Percentiles rank a stretch among this genome's conserved stretches.
Evolutionary conservation across 345 rosid genomes (phyloP).

Genomic region (Salix exigua): DNA sequence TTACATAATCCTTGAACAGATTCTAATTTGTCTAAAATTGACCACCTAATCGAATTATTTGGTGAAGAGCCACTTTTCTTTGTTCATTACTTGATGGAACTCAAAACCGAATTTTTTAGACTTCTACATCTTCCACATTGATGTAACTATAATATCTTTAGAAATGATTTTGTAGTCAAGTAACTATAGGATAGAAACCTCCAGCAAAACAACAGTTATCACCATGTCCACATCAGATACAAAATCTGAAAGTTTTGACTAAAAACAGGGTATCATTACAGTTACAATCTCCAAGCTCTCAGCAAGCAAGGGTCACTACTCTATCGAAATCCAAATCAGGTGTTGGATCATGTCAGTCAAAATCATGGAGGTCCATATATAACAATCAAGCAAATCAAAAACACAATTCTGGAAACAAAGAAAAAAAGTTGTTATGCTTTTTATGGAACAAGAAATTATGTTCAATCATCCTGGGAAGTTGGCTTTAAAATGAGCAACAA

Average conservation of each 20-base stretch:
- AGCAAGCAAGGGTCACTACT: too few relatives aligned
- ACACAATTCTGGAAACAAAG: not conserved
- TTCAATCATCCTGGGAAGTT: too few relatives aligned
- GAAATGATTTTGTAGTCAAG: not conserved
- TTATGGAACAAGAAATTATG: too few relatives aligned
- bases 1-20: too few relatives aligned
- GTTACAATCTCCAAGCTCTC: not conserved
- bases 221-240: too few relatives aligned
- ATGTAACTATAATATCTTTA: not conserved
- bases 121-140: not conserved
- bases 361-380: not conserved
- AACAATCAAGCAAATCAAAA: constrained; percentile 1
- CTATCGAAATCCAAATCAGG: not conserved
- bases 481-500: too few relatives aligned
- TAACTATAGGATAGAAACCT: not conserved
- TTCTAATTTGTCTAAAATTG: too few relatives aligned
- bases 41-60: too few relatives aligned
- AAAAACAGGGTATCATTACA: not conserved
- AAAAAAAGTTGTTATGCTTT: not conserved
- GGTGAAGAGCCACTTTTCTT: not conserved
- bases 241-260: too few relatives aligned
- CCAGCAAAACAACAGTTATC: too few relatives aligned
- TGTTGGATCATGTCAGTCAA: not conserved
- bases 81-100: not conserved
- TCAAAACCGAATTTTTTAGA: not conserved